phyloP scores from a whole-genome alignment of 1,139 yeast genomes.

The Pichia kudriavzevii region DNA sequence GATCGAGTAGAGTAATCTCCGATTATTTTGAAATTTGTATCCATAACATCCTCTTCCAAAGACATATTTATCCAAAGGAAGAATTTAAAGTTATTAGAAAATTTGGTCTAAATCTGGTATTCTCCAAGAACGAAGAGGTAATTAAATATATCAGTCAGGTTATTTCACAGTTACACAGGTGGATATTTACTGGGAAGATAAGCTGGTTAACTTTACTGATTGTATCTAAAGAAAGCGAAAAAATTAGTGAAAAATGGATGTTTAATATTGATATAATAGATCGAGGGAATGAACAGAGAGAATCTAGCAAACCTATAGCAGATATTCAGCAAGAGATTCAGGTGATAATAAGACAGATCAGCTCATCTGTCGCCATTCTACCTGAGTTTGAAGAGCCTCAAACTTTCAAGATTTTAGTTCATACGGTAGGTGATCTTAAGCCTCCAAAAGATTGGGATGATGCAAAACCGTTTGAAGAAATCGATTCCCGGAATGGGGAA shows the following conservation, averaged over 20 bases:
- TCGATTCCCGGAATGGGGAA: conserved; percentile 43
- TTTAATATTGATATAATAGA: conserved; percentile 49
- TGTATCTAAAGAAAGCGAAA: conserved; percentile 51
- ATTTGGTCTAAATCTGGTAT: conserved; percentile 71
- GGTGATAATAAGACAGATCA: conserved; percentile 79
- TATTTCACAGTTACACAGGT: conserved; percentile 67
- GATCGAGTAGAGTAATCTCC: conserved; percentile 69
- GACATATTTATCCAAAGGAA: conserved; percentile 87
- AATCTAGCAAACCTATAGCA: conserved; percentile 23
- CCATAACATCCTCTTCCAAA: conserved; percentile 74
- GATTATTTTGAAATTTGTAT: conserved; percentile 82
- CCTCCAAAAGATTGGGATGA: conserved; percentile 88
- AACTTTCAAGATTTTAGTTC: conserved; percentile 81
- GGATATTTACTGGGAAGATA: conserved; percentile 72
- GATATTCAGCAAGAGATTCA: conserved; percentile 71
- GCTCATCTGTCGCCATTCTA: conserved; percentile 78
- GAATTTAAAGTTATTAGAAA: conserved; percentile 76
- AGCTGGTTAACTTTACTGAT: conserved; percentile 66
- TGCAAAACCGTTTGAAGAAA: conserved; percentile 25
- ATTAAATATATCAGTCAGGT: conserved; percentile 60
- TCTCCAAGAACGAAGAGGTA: conserved; percentile 72
- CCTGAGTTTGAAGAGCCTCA: conserved; percentile 60
- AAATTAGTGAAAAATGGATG: conserved; percentile 80
- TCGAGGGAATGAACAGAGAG: conserved; percentile 2
- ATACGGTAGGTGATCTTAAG: conserved; percentile 65